phyloP scores from a whole-genome alignment of 2,329 filamentous ascomycete genomes.

The Aspergillus ibericus region DNA sequence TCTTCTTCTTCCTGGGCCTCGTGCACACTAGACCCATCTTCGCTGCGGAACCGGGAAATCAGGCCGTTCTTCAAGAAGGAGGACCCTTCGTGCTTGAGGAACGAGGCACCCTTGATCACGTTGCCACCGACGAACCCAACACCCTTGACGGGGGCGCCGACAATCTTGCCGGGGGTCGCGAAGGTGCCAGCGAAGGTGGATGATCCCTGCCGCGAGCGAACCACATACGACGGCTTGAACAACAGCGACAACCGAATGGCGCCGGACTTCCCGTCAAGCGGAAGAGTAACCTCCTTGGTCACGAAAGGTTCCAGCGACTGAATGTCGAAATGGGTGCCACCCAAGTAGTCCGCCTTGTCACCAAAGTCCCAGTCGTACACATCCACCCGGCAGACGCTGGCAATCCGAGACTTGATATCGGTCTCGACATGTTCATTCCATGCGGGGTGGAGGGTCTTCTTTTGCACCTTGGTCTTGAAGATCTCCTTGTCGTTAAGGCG shows the following conservation, averaged over 20 bases:
- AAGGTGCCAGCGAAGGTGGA: slow-evolving; percentile 93
- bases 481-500: slow-evolving; percentile 84
- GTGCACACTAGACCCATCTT: slow-evolving; percentile 30
- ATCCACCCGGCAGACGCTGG: slow-evolving; percentile 75
- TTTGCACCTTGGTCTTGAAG: slow-evolving; percentile 92
- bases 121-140: slow-evolving; percentile 77
- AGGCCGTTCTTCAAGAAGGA: slow-evolving; percentile 87
- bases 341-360: slow-evolving; percentile 90
- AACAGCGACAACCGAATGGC: slow-evolving; percentile 77
- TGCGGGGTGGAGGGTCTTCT: slow-evolving; percentile 90
- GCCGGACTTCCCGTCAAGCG: slow-evolving; percentile 86
- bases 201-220: slow-evolving; percentile 80
- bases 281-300: slow-evolving; percentile 70
- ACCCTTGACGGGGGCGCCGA: slow-evolving; percentile 94
- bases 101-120: slow-evolving; percentile 85
- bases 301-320: slow-evolving; percentile 81
- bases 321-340: slow-evolving; percentile 72
- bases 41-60: slow-evolving; percentile 55
- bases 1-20: slow-evolving; percentile 27
- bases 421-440: slow-evolving; percentile 98
- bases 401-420: slow-evolving; percentile 77
- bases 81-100: slow-evolving; percentile 65
- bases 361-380: slow-evolving; percentile 97
- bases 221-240: slow-evolving; percentile 91
- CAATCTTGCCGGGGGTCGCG: slow-evolving; percentile 80